Conservation (phyloP, 495 filamentous ascomycete genomes). For the Trichoderma orchidacearum region DNA sequence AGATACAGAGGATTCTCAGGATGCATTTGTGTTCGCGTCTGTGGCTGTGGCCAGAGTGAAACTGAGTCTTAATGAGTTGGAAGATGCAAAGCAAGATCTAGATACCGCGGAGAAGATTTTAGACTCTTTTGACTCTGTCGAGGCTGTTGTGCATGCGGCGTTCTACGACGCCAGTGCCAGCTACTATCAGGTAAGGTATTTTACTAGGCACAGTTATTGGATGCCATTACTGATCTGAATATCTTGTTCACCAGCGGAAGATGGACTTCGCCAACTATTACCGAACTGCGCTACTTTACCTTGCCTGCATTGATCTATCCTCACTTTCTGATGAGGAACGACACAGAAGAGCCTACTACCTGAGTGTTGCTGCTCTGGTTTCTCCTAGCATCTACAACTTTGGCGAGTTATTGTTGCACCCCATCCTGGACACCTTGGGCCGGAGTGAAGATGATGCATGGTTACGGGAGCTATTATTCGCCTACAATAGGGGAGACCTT, state of each 20-base stretch:
- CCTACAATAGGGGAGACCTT: constrained; percentile 94
- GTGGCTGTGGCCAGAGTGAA: constrained; percentile 84
- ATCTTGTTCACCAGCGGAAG: constrained; percentile 36
- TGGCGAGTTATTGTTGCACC: constrained; percentile 93
- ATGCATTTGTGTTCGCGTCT: constrained; percentile 89
- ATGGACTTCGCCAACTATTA: constrained; percentile 91
- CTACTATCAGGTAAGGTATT: constrained; percentile 63
- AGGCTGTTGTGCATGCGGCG: constrained; percentile 89
- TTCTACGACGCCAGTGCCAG: constrained; percentile 94
- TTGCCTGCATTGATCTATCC: constrained; percentile 82
- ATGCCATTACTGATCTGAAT: neutral
- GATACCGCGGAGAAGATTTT: constrained; percentile 77
- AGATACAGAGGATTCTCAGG: constrained; percentile 83
- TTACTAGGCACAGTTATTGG: constrained; percentile 7
- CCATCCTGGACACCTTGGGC: constrained; percentile 74
- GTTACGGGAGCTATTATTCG: constrained; percentile 88
- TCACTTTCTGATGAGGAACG: constrained; percentile 60
- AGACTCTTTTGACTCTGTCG: constrained; percentile 86
- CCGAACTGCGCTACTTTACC: constrained; percentile 93
- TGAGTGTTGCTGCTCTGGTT: constrained; percentile 81
- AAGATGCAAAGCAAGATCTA: constrained; percentile 69
- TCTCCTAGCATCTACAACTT: constrained; percentile 98
- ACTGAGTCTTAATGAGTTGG: constrained; percentile 59
- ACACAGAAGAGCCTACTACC: constrained; percentile 74
- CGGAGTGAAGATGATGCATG: constrained; percentile 48